Evolutionary conservation across 2,329 filamentous ascomycete species (phyloP).

Genomic region (Cladophialophora carrionii): DNA sequence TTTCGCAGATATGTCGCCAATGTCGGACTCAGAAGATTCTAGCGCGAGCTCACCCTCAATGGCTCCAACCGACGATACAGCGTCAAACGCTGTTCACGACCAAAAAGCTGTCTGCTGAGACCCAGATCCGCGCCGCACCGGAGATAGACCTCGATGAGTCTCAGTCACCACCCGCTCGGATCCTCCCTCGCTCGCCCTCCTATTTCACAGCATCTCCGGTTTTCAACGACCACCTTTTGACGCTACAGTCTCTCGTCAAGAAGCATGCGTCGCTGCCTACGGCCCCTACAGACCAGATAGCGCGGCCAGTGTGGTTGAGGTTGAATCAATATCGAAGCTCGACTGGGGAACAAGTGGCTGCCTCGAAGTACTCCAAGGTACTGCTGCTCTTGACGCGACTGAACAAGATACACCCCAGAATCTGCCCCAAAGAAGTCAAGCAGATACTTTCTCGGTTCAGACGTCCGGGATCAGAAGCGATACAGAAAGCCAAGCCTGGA

Average conservation of each 20-base stretch:
- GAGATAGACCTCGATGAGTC: slow-evolving; percentile 48
- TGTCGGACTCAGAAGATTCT: slow-evolving; percentile 24
- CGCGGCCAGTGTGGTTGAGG: slow-evolving; percentile 78
- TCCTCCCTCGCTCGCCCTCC: slow-evolving; percentile 83
- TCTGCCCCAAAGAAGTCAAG: slow-evolving; percentile 72
- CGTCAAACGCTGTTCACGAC: slow-evolving; percentile 31
- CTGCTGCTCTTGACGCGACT: slow-evolving; percentile 75
- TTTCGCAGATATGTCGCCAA: slow-evolving; percentile 30
- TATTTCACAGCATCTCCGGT: slow-evolving; percentile 87
- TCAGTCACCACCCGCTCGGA: slow-evolving; percentile 62
- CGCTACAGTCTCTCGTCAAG: slow-evolving; percentile 70
- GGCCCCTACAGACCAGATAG: slow-evolving; percentile 66
- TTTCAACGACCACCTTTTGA: slow-evolving; percentile 83
- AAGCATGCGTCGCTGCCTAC: slow-evolving; percentile 75
- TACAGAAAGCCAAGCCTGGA: slow-evolving; percentile 64
- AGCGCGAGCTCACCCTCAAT: slow-evolving; percentile 14
- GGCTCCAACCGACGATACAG: slow-evolving; percentile 8
- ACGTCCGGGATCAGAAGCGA: slow-evolving; percentile 71
- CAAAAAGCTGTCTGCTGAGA: slow-evolving; percentile 30
- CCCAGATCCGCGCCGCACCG: slow-evolving; percentile 46
- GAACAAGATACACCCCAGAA: slow-evolving; percentile 78
- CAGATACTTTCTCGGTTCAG: slow-evolving; percentile 70
- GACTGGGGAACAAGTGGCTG: slow-evolving; percentile 72
- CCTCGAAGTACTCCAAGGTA: slow-evolving; percentile 77
- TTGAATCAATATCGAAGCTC: slow-evolving; percentile 73